These are phyloP conservation scores for Monosporascus sp. DNA, from an alignment of 2,329 filamentous ascomycete genomes.

Conservation along the genomic window DNA sequence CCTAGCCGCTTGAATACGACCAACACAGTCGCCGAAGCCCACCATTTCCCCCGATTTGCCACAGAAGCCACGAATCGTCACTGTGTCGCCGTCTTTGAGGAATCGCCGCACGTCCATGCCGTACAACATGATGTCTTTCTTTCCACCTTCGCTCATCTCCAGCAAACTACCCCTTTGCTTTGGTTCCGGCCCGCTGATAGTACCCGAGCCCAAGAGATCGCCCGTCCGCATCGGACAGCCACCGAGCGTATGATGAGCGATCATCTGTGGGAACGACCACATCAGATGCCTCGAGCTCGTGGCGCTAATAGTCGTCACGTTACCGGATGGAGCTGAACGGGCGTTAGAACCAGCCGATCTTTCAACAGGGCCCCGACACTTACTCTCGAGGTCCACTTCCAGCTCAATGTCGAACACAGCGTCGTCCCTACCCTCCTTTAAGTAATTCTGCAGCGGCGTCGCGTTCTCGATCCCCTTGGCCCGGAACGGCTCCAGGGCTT, in stretches of 20 bases:
- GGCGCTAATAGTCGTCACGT: slow-evolving; percentile 51
- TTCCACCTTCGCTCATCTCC: slow-evolving; percentile 41
- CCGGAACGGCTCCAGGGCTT: slow-evolving; percentile 62
- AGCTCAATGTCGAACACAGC: slow-evolving; percentile 66
- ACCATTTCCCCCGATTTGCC: slow-evolving; percentile 30
- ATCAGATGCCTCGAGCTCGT: slow-evolving; percentile 63
- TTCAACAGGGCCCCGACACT: slow-evolving; percentile 17
- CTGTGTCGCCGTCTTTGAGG: slow-evolving; percentile 40
- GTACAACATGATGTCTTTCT: slow-evolving; percentile 34
- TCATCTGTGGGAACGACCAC: slow-evolving; percentile 81
- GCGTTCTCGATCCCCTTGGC: slow-evolving; percentile 27
- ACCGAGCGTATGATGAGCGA: slow-evolving; percentile 71
- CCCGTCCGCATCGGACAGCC: slow-evolving; percentile 71
- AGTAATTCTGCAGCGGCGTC: slow-evolving; percentile 32
- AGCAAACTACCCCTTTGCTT: slow-evolving; percentile 38
- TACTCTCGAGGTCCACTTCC: slow-evolving; percentile 57
- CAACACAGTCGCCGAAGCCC: slow-evolving; percentile 40
- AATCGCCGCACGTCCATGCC: slow-evolving; percentile 37
- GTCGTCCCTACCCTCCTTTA: slow-evolving; percentile 54
- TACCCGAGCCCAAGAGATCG: slow-evolving; percentile 73
- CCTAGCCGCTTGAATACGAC: slow-evolving; percentile 23
- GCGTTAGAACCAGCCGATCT: slow-evolving; percentile 6
- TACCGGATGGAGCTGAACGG: slow-evolving; percentile 35
- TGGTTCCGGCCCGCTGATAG: slow-evolving; percentile 50
- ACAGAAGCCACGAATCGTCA: slow-evolving; percentile 34